phyloP scores from a whole-genome alignment of 768 basidiomycete genomes.

The Royoungia palumana region DNA sequence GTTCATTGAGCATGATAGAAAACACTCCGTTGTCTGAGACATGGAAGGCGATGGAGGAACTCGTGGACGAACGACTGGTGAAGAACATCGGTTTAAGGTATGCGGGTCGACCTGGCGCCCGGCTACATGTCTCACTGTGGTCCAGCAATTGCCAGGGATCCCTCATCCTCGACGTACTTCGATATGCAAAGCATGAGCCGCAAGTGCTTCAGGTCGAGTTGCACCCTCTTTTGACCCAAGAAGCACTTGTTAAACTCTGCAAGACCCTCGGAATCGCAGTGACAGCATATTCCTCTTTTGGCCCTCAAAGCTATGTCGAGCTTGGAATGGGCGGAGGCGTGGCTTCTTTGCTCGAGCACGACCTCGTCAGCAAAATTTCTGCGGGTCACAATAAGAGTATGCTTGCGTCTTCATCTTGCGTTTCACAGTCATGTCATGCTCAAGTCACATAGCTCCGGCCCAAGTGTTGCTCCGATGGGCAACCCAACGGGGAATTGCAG shows the following conservation, averaged over 20 bases:
- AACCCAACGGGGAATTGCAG: constrained; percentile 67
- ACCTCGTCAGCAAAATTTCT: constrained; percentile 44
- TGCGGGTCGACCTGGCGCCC: constrained; percentile 2
- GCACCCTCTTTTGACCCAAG: constrained; percentile 54
- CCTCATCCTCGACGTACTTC: constrained; percentile 70
- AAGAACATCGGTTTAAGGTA: constrained; percentile 82
- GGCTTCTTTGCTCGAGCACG: constrained; percentile 52
- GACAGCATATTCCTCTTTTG: constrained; percentile 57
- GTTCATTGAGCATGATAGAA: constrained; percentile 32
- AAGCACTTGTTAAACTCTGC: constrained; percentile 42
- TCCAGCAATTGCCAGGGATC: constrained; percentile 71
- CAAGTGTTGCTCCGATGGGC: constrained; percentile 81
- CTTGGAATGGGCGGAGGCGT: constrained; percentile 55
- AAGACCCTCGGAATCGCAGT: constrained; percentile 46
- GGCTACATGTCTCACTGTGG: neutral
- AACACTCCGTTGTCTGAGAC: constrained; percentile 77
- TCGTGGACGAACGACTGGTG: constrained; percentile 64
- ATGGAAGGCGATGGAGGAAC: constrained; percentile 77
- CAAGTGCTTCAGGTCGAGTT: constrained; percentile 59
- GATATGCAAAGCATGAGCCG: constrained; percentile 67
- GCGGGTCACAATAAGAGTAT: constrained; percentile 51
- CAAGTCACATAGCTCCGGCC: constrained; percentile 35
- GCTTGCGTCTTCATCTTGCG: neutral
- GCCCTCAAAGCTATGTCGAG: constrained; percentile 58
- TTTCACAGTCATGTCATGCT: neutral